Conservation (phyloP, 306 rosid species). For the Ziziphus jujuba region DNA sequence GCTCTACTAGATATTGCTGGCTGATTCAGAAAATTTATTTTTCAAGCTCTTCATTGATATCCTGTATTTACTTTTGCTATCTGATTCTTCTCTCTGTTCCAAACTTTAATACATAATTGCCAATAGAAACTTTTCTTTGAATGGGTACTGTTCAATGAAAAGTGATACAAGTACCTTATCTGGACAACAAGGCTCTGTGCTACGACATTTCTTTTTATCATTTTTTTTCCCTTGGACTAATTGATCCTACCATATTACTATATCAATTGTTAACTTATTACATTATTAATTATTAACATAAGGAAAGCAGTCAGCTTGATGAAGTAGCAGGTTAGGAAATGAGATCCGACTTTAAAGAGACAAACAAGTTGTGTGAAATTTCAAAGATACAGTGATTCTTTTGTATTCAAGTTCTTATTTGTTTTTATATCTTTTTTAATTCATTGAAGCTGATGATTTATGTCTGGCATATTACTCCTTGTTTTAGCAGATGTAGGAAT, state of each 20-base stretch:
- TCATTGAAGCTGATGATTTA: neutral
- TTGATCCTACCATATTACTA: too few species aligned
- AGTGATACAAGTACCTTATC: neutral
- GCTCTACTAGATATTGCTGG: neutral
- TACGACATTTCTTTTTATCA: too few species aligned
- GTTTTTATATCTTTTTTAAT: too few species aligned
- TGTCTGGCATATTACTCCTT: neutral
- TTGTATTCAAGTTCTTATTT: too few species aligned
- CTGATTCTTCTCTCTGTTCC: neutral
- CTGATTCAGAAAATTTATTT: neutral
- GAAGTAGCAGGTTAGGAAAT: neutral
- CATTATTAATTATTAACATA: too few species aligned
- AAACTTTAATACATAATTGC: neutral
- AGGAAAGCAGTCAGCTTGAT: neutral
- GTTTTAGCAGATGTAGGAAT: too few species aligned
- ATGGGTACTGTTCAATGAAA: neutral
- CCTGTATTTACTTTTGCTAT: neutral
- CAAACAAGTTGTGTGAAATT: neutral
- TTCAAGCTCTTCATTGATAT: neutral
- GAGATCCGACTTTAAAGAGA: slow-evolving; percentile 1
- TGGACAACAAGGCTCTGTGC: neutral
- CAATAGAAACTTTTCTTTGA: neutral
- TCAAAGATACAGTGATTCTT: too few species aligned
- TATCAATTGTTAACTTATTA: too few species aligned
- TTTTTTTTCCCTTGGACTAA: too few species aligned